Base-by-base conservation (phyloP, 2,329 filamentous ascomycete genomes). In the Cladosporium austrohemisphaericum region DNA sequence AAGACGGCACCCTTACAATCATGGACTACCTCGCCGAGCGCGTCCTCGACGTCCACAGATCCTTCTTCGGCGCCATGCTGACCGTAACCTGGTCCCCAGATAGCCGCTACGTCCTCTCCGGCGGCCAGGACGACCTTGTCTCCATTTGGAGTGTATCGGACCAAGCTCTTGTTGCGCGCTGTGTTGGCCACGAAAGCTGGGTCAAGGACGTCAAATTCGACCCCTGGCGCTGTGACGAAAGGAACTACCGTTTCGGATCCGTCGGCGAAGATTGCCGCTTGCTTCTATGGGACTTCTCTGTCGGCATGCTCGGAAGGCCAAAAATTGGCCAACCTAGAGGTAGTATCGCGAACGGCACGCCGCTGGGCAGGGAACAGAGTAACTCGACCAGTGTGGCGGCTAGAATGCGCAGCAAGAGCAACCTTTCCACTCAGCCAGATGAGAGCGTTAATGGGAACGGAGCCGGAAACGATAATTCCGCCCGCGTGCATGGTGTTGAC, bases 61-160 rank as follows among this genome's bases (percentile, higher is more conserved):
- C 88, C 48, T 98, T 96, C 71, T 98, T 96, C 61, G 93, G 93
- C 38, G 92, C 89, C 3, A 77, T 98, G 53, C 86, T 86, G 36
- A 95, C 90, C 63, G 90, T 96, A 2, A 95, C 89, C 70, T 98
- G 93, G 93, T 96, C 92, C 5, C 93, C 93, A 8, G 93, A 98
- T 64, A 91, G 90, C 44, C 92, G 94, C 65, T 98, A 97, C 67
- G 84, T 98, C 44, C 76, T 98, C 14, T 96, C 93, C 0, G 93
- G 93, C 45, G 91, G 93, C 4, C 92, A 97, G 69, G 93, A 98
- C 66, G 93, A 98, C 65, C 75, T 97, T 8, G 86, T 98, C 10
- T 94, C 90, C 1, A 96, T 98, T 58, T 98, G 93, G 93, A 93
- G 85, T 13, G 77, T 95, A 29, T 79, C 83, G 32, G 93, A 97